Base-by-base conservation (phyloP, 2,329 filamentous ascomycete genomes). In the Geosmithia putterillii region DNA sequence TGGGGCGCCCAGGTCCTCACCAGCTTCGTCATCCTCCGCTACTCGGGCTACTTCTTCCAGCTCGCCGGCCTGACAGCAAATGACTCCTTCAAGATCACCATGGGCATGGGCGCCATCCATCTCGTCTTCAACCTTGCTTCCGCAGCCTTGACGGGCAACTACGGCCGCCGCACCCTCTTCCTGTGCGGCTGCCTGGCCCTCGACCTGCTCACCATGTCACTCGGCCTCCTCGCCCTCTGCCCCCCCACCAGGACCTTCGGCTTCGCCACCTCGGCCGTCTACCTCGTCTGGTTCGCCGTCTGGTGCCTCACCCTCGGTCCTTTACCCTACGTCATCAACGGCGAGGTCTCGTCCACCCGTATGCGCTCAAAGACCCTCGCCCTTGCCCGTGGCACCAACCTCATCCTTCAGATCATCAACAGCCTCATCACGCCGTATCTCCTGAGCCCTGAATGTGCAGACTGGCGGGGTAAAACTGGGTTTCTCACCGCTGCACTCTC, bases 21-120 rank as follows among this genome's bases (percentile, higher is more conserved):
- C 44, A 65, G 65, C 12, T 45, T 58, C 2, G 56, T 55, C 6
- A 59, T 70, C 47, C 77, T 74, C 57, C 75, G 75, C 47, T 79
- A 77, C 57, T 78, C 75, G 19, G 79, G 74, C 19, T 65, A 66
- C 50, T 70, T 70, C 46, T 69, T 66, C 43, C 57, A 63, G 23
- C 63, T 63, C 44, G 67, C 63, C 12, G 65, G 66, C 2, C 57
- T 70, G 47, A 57, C 52, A 8, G 51, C 60, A 35, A 38, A 37
- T 18, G 39, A 62, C 43, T 60, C 62, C 0, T 66, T 65, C 51
- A 62, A 51, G 48, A 60, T 67, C 50, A 54, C 61, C 0, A 54
- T 72, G 1, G 67, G 58, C 1, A 61, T 64, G 41, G 66, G 65
- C 15, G 63, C 58, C 5, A 57, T 73, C 6, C 68, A 64, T 15